Evolutionary conservation across 2,329 filamentous ascomycete genomes (phyloP).

Genomic region (Xylariaceae sp.): DNA sequence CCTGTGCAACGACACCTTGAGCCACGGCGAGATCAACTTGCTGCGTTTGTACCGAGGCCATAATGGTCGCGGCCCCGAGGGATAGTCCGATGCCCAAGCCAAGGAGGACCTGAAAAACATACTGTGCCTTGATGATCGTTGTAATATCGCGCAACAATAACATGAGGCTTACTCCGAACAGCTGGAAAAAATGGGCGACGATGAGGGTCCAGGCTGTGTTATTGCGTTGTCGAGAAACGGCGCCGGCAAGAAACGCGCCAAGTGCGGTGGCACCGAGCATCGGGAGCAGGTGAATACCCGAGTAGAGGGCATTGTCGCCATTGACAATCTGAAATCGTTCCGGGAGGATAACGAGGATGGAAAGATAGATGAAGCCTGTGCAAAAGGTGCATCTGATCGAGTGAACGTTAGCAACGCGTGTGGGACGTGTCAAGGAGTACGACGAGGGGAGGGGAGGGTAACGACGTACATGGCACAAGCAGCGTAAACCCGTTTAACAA

Average conservation of each 20-base stretch:
- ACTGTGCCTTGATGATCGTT: conserved; percentile 39
- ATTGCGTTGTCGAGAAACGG: conserved; percentile 49
- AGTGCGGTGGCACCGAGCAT: conserved; percentile 53
- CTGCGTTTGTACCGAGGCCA: conserved; percentile 49
- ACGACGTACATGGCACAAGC: conserved; percentile 44
- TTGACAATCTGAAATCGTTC: conserved; percentile 58
- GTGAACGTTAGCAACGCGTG: conserved; percentile 1
- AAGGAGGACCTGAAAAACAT: conserved; percentile 52
- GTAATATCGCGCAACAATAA: conserved; percentile 37
- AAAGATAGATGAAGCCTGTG: conserved; percentile 53
- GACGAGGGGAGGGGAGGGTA: background rate
- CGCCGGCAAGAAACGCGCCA: conserved; percentile 51
- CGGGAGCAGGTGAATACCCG: conserved; percentile 54
- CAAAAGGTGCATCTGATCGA: conserved; percentile 48
- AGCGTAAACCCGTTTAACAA: conserved; percentile 45
- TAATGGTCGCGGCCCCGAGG: conserved; percentile 52
- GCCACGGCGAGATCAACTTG: conserved; percentile 50
- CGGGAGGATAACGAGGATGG: conserved; percentile 54
- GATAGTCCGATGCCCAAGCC: conserved; percentile 56
- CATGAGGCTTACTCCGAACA: conserved; percentile 48
- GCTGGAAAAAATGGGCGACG: conserved; percentile 45
- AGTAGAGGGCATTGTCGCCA: conserved; percentile 45
- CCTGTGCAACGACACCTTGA: conserved; percentile 56
- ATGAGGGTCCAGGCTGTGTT: conserved; percentile 49
- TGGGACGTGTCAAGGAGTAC: background rate